Evolutionary conservation across 495 filamentous ascomycete genomes (phyloP), one percentile per base, ranked within the genome.

Genomic region (Hypoxylon lienhwacheense): DNA sequence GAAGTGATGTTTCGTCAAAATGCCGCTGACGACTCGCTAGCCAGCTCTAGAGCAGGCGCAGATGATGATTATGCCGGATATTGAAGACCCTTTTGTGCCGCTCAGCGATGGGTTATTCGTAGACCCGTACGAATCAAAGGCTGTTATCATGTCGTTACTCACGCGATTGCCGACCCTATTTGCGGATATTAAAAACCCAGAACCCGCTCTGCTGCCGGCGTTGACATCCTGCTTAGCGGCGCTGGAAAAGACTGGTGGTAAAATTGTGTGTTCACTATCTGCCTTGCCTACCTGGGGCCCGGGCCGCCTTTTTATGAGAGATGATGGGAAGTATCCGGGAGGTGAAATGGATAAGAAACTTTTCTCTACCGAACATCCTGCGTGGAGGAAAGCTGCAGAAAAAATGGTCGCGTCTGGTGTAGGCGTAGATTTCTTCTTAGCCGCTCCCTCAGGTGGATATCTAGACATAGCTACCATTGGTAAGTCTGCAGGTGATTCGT

Each of bases 31-130:
- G 33, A 15, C 29, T 1, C 14, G 12, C 34, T 56, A 90, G 87
- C 73, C 89, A 14, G 74, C 82, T 21, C 73, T 96, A 20, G 88
- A 95, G 39, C 84, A 90, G 73, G 89, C 93, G 4, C 93, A 99
- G 64, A 97, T 97, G 92, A 83, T 97, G 76, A 91, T 97, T 12
- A 96, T 97, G 90, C 88, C 93, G 7, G 93, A 99, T 66, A 81
- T 99, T 47, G 90, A 99, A 58, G 93, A 99, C 58, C 92, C 93
- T 0, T 99, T 99, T 67, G 86, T 97, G 5, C 93, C 95, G 34
- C 74, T 97, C 11, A 89, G 87, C 56, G 87, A 96, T 39, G 91
- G 91, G 7, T 75, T 97, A 2, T 97, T 99, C 70, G 92, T 96
- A 3, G 93, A 99, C 68, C 91, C 95, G 7, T 88, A 95, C 63